Conservation (phyloP, 768 basidiomycete species). For the Trametopsis cervina region DNA sequence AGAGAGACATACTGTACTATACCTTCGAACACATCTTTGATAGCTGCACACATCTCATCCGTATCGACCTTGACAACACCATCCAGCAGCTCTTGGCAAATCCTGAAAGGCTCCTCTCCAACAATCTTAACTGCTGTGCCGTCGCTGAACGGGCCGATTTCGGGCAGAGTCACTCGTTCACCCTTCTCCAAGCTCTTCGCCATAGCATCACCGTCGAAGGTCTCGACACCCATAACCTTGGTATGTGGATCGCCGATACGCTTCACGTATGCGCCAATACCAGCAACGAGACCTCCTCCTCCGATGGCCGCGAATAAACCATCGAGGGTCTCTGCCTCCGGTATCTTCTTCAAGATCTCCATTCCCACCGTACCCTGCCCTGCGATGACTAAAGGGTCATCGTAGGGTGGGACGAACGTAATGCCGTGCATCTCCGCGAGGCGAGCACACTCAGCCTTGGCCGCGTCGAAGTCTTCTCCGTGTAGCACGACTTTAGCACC, state of each 20-base stretch:
- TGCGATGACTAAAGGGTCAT: constrained; percentile 94
- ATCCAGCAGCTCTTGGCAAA: constrained; percentile 82
- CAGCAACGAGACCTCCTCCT: constrained; percentile 90
- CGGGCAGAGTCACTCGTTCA: constrained; percentile 72
- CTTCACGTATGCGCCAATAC: constrained; percentile 88
- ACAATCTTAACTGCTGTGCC: constrained; percentile 96
- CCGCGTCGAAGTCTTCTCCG: constrained; percentile 92
- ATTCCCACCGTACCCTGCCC: constrained; percentile 94
- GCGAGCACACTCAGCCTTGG: constrained; percentile 88
- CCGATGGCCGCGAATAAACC: constrained; percentile 90
- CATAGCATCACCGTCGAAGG: constrained; percentile 94
- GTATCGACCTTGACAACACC: constrained; percentile 81
- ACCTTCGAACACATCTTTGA: constrained; percentile 99
- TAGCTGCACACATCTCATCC: constrained; percentile 96
- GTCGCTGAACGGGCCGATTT: constrained; percentile 95
- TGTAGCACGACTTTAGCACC: constrained; percentile 93
- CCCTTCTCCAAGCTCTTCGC: constrained; percentile 72
- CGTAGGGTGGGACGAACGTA: constrained; percentile 92
- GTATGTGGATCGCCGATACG: constrained; percentile 82
- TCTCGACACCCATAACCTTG: constrained; percentile 87
- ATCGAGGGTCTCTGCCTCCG: constrained; percentile 68
- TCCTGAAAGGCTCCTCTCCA: constrained; percentile 89
- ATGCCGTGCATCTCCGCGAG: constrained; percentile 72
- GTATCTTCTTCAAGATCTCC: constrained; percentile 89
- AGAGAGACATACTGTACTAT: constrained; percentile 10